A percentile compares a stretch with the other conserved stretches of the same genome.
Conservation (phyloP, 2,329 filamentous ascomycete species). For the Fusarium udum region DNA sequence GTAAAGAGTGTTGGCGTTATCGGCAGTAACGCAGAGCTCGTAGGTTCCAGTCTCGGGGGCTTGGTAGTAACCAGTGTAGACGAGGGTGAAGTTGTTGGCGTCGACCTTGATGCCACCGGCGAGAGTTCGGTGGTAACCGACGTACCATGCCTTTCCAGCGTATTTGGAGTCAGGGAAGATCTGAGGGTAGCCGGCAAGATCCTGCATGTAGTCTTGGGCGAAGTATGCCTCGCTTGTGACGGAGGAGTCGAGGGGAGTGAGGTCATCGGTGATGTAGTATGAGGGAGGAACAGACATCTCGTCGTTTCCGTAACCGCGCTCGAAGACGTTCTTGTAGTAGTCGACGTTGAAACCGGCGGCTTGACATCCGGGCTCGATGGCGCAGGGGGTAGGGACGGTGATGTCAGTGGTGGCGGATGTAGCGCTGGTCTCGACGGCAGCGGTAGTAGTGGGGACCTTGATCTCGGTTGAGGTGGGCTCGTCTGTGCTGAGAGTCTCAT, state of each 20-base stretch:
- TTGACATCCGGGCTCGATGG: neutral
- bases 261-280: constrained; percentile 35
- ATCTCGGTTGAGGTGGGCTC: neutral
- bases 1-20: constrained; percentile 38
- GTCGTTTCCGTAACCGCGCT: constrained; percentile 31
- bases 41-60: constrained; percentile 27
- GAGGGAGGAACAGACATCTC: constrained; percentile 29
- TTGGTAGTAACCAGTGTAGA: constrained; percentile 32
- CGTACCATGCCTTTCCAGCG: neutral
- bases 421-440: neutral
- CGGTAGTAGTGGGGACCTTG: neutral
- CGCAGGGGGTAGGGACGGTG: neutral
- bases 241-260: constrained; percentile 2
- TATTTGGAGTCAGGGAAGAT: neutral
- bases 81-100: constrained; percentile 40
- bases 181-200: neutral
- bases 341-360: constrained; percentile 26
- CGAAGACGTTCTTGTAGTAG: constrained; percentile 36
- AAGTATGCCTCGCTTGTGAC: neutral
- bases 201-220: neutral
- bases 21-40: constrained; percentile 34
- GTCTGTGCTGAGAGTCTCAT: neutral
- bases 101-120: constrained; percentile 30
- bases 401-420: neutral
- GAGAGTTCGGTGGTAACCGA: neutral